Evolutionary conservation across 2,329 filamentous ascomycete species (phyloP), one percentile per base, ranked within the genome.

Genomic region (Ophiocordyceps robertsii): DNA sequence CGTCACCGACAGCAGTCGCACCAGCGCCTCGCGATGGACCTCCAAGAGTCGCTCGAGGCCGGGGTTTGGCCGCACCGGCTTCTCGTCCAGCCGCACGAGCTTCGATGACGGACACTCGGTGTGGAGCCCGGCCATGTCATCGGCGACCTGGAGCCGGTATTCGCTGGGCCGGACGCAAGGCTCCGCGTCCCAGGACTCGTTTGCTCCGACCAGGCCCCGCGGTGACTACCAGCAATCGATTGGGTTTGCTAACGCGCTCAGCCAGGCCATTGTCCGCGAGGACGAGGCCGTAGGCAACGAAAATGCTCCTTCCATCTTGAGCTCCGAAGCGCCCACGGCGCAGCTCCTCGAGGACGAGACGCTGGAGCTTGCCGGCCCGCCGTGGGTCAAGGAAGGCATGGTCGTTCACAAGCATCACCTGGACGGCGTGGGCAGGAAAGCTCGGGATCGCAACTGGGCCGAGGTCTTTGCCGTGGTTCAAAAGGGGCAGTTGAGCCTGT

Each of bases 301-400:
- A 48, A 64, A 59, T 47, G 59, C 57, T 3, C 61, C 65, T 3
- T 77, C 63, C 55, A 68, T 67, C 51, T 67, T 72, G 48, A 80
- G 82, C 51, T 78, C 81, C 29, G 75, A 77, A 37, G 63, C 77
- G 30, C 69, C 67, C 1, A 67, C 67, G 2, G 69, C 75, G 6
- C 77, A 82, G 24, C 67, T 95, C 10, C 75, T 96, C 0, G 90
- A 95, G 54, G 92, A 96, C 54, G 92, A 98, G 55, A 87, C 83
- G 0, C 73, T 98, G 12, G 89, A 94, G 56, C 77, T 98, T 33
- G 80, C 84, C 11, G 92, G 92, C 21, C 86, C 92, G n/a, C 92
- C 92, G 0, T 98, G 92, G 92, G 82, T 93, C 27, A 98, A 98
- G 64, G 92, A 98, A 63, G 92, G 92, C 47, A 86, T 93, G 52